phyloP scores from a whole-genome alignment of 139 green algal species.

The Chlorokybus atmophyticus region DNA sequence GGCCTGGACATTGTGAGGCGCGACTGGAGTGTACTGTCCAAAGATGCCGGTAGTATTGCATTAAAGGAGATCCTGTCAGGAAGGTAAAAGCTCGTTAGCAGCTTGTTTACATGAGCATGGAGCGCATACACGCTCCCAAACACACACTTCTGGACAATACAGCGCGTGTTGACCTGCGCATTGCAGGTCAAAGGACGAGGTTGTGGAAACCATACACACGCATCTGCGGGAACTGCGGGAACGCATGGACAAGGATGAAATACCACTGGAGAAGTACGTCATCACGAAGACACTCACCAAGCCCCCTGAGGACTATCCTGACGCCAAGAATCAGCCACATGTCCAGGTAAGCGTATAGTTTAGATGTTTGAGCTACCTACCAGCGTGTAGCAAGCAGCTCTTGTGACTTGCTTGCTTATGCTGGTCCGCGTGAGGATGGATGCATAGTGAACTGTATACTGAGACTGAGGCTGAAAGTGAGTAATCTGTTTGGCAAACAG shows the following conservation, averaged over 20 bases:
- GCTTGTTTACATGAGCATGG: not conserved
- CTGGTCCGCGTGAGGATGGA: too few relatives aligned
- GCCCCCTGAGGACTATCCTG: conserved; percentile 82
- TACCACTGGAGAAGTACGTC: conserved; percentile 74
- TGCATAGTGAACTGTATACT: too few relatives aligned
- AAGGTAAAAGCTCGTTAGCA: conserved; percentile 16
- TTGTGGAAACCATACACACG: conserved; percentile 75
- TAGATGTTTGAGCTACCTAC: too few relatives aligned
- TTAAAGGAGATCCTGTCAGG: conserved; percentile 69
- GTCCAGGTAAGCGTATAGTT: too few relatives aligned
- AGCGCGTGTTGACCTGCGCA: too few relatives aligned
- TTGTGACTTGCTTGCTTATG: too few relatives aligned
- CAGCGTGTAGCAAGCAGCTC: too few relatives aligned
- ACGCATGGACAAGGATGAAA: conserved; percentile 36
- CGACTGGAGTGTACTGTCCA: conserved; percentile 90
- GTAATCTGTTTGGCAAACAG: conserved; percentile 17
- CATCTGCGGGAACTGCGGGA: conserved; percentile 41
- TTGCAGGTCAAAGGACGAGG: conserved; percentile 52
- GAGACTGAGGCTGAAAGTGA: too few relatives aligned
- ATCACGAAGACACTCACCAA: conserved; percentile 98
- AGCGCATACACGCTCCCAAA: too few relatives aligned
- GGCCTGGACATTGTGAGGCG: conserved; percentile 93
- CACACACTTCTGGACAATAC: too few relatives aligned
- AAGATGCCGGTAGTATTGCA: conserved; percentile 69
- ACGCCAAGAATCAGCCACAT: conserved; percentile 83